Evolutionary conservation across 2,329 filamentous ascomycete species (phyloP).

Genomic region (Trichothecium roseum): DNA sequence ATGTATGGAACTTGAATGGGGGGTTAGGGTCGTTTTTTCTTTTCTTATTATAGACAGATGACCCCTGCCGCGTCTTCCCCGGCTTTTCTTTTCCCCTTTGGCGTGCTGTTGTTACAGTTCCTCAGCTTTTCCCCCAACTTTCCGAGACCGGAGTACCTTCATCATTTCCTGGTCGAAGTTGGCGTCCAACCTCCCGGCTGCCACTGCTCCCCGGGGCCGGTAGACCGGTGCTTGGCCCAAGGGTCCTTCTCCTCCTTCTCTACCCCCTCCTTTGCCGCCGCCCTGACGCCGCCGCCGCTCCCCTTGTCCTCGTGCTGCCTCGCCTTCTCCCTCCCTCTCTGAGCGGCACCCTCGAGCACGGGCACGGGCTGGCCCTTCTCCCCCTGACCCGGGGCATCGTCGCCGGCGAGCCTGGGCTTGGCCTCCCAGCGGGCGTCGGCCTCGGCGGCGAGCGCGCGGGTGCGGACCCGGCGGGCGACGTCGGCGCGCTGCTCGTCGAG

Average conservation of each 20-base stretch:
- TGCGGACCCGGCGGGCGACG: slow-evolving; percentile 37
- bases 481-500: slow-evolving; percentile 47
- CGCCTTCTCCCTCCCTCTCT: slow-evolving; percentile 9
- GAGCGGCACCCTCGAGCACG: slow-evolving; percentile 2
- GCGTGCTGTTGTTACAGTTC: too few relatives aligned
- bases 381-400: slow-evolving; percentile 15
- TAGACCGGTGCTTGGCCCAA: slow-evolving; percentile 40
- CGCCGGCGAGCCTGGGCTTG: slow-evolving; percentile 37
- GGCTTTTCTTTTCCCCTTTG: too few relatives aligned
- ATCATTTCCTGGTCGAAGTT: slow-evolving; percentile 21
- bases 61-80: too few relatives aligned
- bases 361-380: slow-evolving; percentile 15
- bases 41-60: too few relatives aligned
- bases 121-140: too few relatives aligned
- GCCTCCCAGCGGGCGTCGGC: slow-evolving; percentile 56
- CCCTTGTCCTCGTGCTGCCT: slow-evolving; percentile 3
- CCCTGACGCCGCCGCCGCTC: not conserved
- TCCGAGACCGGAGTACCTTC: too few relatives aligned
- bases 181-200: slow-evolving; percentile 56
- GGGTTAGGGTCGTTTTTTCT: too few relatives aligned
- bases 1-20: too few relatives aligned
- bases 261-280: slow-evolving; percentile 8
- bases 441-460: slow-evolving; percentile 46
- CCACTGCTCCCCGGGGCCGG: slow-evolving; percentile 52
- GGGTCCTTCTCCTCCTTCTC: slow-evolving; percentile 31